These are phyloP conservation scores for Beta macrorhiza DNA, from an alignment of 179 eudicot genomes.

Conservation along the genomic window DNA sequence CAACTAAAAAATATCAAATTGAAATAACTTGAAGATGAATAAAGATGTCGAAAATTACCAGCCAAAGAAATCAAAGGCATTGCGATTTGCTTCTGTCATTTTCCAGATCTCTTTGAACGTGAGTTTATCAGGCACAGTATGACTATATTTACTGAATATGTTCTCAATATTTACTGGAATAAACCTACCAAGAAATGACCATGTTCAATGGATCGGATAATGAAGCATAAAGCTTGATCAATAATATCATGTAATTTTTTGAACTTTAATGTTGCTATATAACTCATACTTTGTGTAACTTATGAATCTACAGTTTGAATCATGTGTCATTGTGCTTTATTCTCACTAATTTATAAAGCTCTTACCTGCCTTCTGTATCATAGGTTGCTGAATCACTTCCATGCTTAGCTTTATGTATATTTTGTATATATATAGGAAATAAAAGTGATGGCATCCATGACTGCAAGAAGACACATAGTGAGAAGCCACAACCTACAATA, in stretches of 20 bases:
- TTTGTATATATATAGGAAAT: slow-evolving; percentile 44
- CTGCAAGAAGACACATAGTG: slow-evolving; percentile 20
- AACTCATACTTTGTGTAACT: no score
- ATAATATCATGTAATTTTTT: no score
- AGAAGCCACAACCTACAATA: no score
- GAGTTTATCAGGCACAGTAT: slow-evolving; percentile 51
- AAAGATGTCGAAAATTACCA: slow-evolving; percentile 37
- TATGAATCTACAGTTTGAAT: no score
- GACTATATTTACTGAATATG: slow-evolving; percentile 66
- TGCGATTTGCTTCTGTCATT: slow-evolving; percentile 57
- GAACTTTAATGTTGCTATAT: no score
- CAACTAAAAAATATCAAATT: no score
- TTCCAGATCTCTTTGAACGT: slow-evolving; percentile 53
- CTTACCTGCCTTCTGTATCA: slow-evolving; percentile 64
- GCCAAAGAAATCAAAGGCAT: slow-evolving; percentile 61
- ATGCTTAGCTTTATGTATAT: slow-evolving; percentile 58
- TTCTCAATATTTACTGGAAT: slow-evolving; percentile 59
- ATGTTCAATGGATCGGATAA: no score
- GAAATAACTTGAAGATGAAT: no score
- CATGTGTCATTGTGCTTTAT: no score
- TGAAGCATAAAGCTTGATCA: no score
- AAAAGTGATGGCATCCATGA: slow-evolving; percentile 47
- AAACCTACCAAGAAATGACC: slow-evolving; percentile 36
- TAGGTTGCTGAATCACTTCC: slow-evolving; percentile 55
- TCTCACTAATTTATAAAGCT: background rate